Conservation (phyloP, 768 basidiomycete species). For the Psilocybe azurescens region DNA sequence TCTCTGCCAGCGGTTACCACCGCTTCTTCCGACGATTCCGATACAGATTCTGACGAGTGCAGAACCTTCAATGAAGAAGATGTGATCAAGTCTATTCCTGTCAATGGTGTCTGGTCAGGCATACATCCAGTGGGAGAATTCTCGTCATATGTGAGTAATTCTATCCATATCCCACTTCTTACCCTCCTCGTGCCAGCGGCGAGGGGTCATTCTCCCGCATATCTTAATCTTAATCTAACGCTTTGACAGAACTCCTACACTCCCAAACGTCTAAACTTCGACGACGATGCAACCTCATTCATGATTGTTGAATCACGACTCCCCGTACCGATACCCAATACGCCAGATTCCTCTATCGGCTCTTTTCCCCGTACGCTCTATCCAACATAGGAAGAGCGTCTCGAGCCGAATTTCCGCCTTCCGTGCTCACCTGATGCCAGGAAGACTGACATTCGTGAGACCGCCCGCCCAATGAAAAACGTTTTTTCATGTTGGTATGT, state of each 20-base stretch:
- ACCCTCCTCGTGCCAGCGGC: conserved; percentile 9
- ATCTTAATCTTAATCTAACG: conserved; percentile 12
- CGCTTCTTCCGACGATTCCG: conserved; percentile 30
- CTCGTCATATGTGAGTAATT: conserved; percentile 23
- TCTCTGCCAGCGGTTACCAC: conserved; percentile 17
- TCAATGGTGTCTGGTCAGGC: conserved; percentile 16
- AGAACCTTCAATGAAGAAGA: conserved; percentile 28
- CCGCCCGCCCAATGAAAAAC: conserved; percentile 12
- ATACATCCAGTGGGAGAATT: conserved; percentile 19
- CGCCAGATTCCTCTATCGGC: conserved; percentile 27
- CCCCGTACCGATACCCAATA: conserved; percentile 24
- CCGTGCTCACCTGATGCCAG: conserved; percentile 29
- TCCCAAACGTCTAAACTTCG: conserved; percentile 22
- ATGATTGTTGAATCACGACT: conserved; percentile 26
- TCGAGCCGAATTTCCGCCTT: conserved; percentile 29
- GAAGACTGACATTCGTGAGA: conserved; percentile 24
- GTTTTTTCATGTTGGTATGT: conserved; percentile 21
- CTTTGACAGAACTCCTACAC: not conserved
- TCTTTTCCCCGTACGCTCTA: conserved; percentile 30
- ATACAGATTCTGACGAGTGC: conserved; percentile 33
- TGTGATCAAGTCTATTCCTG: conserved; percentile 12
- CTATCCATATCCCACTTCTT: conserved; percentile 8
- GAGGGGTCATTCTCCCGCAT: conserved; percentile 9
- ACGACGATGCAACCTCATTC: conserved; percentile 27
- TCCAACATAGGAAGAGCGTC: conserved; percentile 22